Conservation (phyloP, 2,329 filamentous ascomycete species). For the Chaetomiaceae sp. region DNA sequence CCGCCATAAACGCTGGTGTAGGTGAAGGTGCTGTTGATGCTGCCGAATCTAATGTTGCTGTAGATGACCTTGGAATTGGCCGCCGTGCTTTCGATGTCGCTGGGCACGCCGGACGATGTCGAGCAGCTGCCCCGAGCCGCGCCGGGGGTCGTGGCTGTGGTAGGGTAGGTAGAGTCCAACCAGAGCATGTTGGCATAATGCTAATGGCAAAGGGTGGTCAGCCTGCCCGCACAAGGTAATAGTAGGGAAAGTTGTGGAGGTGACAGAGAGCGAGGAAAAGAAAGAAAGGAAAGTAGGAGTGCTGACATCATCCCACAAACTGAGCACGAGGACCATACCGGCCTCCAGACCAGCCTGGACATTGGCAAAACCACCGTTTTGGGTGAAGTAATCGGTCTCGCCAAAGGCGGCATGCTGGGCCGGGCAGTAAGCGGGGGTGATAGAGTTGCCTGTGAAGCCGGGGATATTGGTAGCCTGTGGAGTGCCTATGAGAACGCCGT, state of each 20-base stretch:
- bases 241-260: background rate
- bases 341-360: background rate
- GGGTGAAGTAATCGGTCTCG: conserved; percentile 48
- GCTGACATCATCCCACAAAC: conserved; percentile 53
- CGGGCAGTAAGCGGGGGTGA: conserved; percentile 55
- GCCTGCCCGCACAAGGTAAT: background rate
- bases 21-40: background rate
- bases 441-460: conserved; percentile 39
- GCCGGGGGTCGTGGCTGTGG: conserved; percentile 26
- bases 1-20: background rate
- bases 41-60: background rate
- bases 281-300: background rate
- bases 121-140: background rate
- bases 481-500: conserved; percentile 55
- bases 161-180: conserved; percentile 65
- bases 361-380: conserved; percentile 49
- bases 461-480: conserved; percentile 35
- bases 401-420: conserved; percentile 54
- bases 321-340: conserved; percentile 45
- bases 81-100: background rate
- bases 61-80: background rate
- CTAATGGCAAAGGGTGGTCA: background rate
- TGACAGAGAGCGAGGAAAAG: background rate
- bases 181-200: conserved; percentile 66
- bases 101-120: background rate